Conservation (phyloP, 495 filamentous ascomycete species). For the Lineolata rhizophorae region DNA sequence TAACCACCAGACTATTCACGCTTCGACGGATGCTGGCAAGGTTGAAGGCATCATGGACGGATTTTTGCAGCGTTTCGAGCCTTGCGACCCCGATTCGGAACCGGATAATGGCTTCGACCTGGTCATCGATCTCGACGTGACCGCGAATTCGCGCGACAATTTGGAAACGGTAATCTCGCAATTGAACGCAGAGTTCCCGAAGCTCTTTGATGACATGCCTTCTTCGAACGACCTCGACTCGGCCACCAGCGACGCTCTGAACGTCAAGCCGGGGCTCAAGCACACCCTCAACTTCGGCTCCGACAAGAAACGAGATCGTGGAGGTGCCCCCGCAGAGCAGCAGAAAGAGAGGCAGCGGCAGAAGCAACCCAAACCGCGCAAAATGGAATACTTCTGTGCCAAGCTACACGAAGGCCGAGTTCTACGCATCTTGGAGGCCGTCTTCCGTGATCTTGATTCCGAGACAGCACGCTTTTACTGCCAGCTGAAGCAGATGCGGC, state of each 20-base stretch:
- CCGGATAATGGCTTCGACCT: conserved; percentile 65
- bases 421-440: conserved; percentile 35
- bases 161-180: conserved; percentile 56
- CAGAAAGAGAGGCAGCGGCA: conserved; percentile 8
- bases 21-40: conserved; percentile 44
- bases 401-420: conserved; percentile 36
- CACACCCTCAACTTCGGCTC: conserved; percentile 37
- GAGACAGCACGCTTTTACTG: conserved; percentile 43
- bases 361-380: conserved; percentile 14
- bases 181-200: conserved; percentile 50
- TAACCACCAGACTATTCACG: conserved; percentile 95
- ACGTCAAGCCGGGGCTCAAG: conserved; percentile 47
- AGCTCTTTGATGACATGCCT: conserved; percentile 51
- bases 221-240: conserved; percentile 50
- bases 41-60: conserved; percentile 86
- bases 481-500: conserved; percentile 44
- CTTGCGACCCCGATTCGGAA: conserved; percentile 30
- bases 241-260: conserved; percentile 55
- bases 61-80: conserved; percentile 71
- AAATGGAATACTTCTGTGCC: conserved; percentile 73
- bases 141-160: conserved; percentile 56
- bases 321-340: conserved; percentile 3
- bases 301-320: conserved; percentile 13
- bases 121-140: conserved; percentile 67
- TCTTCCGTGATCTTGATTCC: conserved; percentile 32